Evolutionary conservation across 1,284 basidiomycete species (phyloP).

Genomic region (Apiotrichum mycotoxinovorans): DNA sequence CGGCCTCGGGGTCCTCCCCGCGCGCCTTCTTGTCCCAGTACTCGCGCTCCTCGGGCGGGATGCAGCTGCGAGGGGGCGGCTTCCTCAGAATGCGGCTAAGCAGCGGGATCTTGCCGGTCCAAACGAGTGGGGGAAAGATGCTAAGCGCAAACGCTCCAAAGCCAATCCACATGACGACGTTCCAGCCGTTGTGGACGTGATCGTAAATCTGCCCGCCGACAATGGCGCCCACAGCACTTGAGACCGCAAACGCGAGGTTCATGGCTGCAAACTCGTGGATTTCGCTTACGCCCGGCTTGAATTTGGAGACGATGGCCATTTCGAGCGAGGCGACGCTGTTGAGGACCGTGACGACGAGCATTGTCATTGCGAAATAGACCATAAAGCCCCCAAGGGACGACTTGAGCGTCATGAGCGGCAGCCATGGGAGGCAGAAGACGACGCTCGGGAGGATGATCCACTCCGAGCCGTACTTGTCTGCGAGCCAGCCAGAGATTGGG

Average conservation of each 20-base stretch:
- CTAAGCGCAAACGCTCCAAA: constrained; percentile 12
- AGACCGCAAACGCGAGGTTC: constrained; percentile 42
- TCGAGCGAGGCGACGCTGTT: constrained; percentile 19
- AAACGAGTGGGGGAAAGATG: constrained; percentile 11
- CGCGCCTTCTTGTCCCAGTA: not conserved
- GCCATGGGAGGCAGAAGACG: constrained; percentile 63
- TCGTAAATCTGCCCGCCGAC: constrained; percentile 46
- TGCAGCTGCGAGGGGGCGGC: constrained; percentile 2
- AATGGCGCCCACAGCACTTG: constrained; percentile 36
- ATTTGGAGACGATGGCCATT: constrained; percentile 15
- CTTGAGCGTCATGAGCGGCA: constrained; percentile 58
- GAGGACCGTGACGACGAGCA: constrained; percentile 12
- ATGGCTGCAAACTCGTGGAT: constrained; percentile 46
- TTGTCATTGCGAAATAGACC: constrained; percentile 57
- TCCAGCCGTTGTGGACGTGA: constrained; percentile 36
- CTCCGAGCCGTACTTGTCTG: constrained; percentile 63
- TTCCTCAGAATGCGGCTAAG: constrained; percentile 8
- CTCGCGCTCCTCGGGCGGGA: constrained; percentile 7
- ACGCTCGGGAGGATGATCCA: constrained; percentile 58
- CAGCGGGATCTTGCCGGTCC: constrained; percentile 12
- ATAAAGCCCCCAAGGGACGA: constrained; percentile 61
- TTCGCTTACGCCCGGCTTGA: constrained; percentile 33
- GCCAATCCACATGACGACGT: constrained; percentile 34
- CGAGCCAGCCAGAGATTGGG: constrained; percentile 60
- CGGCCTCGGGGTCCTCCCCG: not conserved